A percentile compares a stretch with the other conserved stretches of the same genome.
Conservation (phyloP, 768 basidiomycete species). For the Tephrocybe sp. region DNA sequence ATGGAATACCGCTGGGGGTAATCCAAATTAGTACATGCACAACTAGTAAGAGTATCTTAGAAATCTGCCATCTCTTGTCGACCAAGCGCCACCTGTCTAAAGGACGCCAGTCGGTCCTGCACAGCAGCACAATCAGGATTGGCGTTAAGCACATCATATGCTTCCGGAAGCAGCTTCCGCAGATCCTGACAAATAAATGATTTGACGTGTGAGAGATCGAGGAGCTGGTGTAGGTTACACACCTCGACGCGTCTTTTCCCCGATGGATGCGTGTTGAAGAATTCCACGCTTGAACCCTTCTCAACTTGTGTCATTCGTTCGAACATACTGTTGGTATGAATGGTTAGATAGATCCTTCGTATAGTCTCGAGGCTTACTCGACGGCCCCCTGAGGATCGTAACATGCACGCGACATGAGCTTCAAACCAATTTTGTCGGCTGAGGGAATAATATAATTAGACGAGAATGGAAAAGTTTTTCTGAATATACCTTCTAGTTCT, state of each 20-base stretch:
- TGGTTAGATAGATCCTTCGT: neutral
- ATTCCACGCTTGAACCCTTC: conserved; percentile 43
- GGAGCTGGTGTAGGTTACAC: conserved; percentile 16
- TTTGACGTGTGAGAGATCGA: neutral
- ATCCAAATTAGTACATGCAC: no score
- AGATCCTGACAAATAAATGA: conserved; percentile 41
- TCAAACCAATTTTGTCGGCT: conserved; percentile 89
- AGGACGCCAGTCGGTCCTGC: conserved; percentile 35
- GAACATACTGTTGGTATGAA: conserved; percentile 57
- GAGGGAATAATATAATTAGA: neutral
- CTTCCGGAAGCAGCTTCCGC: conserved; percentile 56
- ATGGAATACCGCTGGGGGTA: no score
- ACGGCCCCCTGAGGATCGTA: conserved; percentile 80
- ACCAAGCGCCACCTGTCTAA: conserved; percentile 20
- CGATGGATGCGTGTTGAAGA: conserved; percentile 83
- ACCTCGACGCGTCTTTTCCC: conserved; percentile 74
- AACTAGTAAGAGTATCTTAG: no score
- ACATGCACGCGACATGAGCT: conserved; percentile 81
- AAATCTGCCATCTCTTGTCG: no score
- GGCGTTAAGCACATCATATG: conserved; percentile 49
- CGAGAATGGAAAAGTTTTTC: no score
- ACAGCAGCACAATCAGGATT: conserved; percentile 55
- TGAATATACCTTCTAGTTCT: conserved; percentile 71
- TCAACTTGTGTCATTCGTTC: conserved; percentile 62
- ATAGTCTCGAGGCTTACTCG: conserved; percentile 44